Base-by-base conservation (phyloP, 306 rosid species). In the Bauhinia variegata region DNA sequence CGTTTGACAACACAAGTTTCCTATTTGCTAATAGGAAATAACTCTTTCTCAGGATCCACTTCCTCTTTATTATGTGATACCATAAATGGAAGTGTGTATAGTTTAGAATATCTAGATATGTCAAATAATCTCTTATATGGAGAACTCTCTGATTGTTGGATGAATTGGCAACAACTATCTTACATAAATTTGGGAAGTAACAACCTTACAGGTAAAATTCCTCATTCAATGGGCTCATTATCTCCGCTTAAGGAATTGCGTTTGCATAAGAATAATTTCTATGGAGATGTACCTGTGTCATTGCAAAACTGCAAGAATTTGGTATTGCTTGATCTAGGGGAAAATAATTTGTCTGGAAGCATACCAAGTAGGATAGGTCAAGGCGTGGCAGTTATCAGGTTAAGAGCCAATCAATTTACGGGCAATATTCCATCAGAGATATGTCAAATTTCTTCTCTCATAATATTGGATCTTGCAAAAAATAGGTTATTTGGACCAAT, bases 31-130 rank as follows among this genome's bases (percentile, higher is more conserved):
- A 23, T 23, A 23, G 28, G 28, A 23, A 42, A 68, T 8, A 68
- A 75, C 30, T 8, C 1, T 0, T 75, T 75, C 62, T 60, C 75
- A 6, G 75, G 80, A 19, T 64, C 80, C 15, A 60, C 60, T 19
- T 62, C 75, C 52, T 13, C 2, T 11, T 30, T 28, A 16, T 51
- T 32, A 3, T 50, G 54, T 23, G 18, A 50, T 5, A 0, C 17
- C 5, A 9, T 52, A 17, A 60, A 3, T 1, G 59, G 75, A 60
- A 68, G 7, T 1, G 28, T 23, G 6, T 19, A 14, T 23, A 1
- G 4, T 0, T 61, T 68, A 44, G 11, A 31, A 7, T 44, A 62
- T 28, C 10, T 75, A 55, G 60, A 67, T 2, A 47, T 54, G 18
- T 75, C 70, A 44, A 43, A 61, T 11, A 75, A 75, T 17, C 18